Evolutionary conservation across 2,329 filamentous ascomycete species (phyloP), one percentile per base, ranked within the genome.

Genomic region (Cytospora paraplurivora): DNA sequence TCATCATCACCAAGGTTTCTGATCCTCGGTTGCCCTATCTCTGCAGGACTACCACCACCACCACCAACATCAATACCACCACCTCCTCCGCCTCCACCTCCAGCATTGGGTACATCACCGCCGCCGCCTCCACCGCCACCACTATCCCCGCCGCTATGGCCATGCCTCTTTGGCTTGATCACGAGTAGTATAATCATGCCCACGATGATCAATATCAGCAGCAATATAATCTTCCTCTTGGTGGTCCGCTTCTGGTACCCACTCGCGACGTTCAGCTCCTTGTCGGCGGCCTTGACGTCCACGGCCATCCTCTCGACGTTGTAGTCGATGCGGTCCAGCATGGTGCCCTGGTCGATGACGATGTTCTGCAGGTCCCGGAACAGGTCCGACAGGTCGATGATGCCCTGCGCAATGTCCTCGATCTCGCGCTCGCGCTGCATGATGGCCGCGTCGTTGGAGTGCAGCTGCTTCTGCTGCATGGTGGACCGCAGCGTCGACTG

Each of bases 301-400:
- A 88, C 88, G n/a, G 88, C 87, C 91, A 98, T 97, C 66, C 89
- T 85, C 78, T 99, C 95, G 59, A 99, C 93, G 71, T 99, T 99
- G 79, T 97, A 99, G 76, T 99, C 96, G 71, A 96, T 96, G 72
- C 95, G 89, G 76, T 96, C 93, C 27, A 97, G 83, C 85, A 96
- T 91, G 15, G 92, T 95, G 59, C 92, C 92, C 75, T 95, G 91
- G 73, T 95, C 91, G 68, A 96, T 93, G 70, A 96, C 92, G 93
- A 99, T 98, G 55, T 84, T 89, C 76, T 99, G 95, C 35, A 99
- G 81, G 72, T 99, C 95, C 67, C 96, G 92, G 80, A 99, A 99
- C 57, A 99, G 92, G 74, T 97, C 95, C 4, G 94, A 92, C 8
- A 99, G 81, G 74, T 98, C 94, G 72, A 99, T 98, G 76, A 99